Evolutionary conservation across 345 rosid species (phyloP).

Genomic region (Combretum micranthum): DNA sequence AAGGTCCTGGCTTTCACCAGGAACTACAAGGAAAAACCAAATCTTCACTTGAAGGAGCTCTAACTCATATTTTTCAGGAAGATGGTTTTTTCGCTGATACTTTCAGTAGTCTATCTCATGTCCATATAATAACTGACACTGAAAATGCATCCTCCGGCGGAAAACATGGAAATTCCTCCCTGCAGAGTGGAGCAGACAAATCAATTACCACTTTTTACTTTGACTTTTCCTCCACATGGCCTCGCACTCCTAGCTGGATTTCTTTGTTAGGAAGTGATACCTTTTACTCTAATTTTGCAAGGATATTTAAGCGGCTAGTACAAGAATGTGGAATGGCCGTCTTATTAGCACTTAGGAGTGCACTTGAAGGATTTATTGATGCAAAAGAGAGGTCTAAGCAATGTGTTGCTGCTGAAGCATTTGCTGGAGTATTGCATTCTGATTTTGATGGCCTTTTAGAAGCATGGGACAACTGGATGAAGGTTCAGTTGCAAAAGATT

Average conservation of each 20-base stretch:
- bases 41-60: constrained; percentile 75
- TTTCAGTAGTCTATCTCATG: constrained; percentile 85
- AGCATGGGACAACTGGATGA: constrained; percentile 94
- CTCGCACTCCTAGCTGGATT: constrained; percentile 97
- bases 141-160: constrained; percentile 75
- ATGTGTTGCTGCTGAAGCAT: constrained; percentile 98
- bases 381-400: constrained; percentile 97
- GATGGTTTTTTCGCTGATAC: constrained; percentile 90
- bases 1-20: constrained; percentile 19
- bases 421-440: constrained; percentile 88
- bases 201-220: constrained; percentile 93
- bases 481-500: constrained; percentile 69
- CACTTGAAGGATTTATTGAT: constrained; percentile 74
- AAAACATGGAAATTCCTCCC: constrained; percentile 70
- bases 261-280: constrained; percentile 87
- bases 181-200: constrained; percentile 88
- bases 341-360: constrained; percentile 52
- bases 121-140: constrained; percentile 74
- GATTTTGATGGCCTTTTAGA: constrained; percentile 74
- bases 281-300: constrained; percentile 85
- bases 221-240: constrained; percentile 97
- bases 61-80: constrained; percentile 73
- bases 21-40: constrained; percentile 35
- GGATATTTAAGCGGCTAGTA: constrained; percentile 83
- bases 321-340: constrained; percentile 97